Evolutionary conservation across 257 asterid genomes (phyloP).

Genomic region (Mentha longifolia): DNA sequence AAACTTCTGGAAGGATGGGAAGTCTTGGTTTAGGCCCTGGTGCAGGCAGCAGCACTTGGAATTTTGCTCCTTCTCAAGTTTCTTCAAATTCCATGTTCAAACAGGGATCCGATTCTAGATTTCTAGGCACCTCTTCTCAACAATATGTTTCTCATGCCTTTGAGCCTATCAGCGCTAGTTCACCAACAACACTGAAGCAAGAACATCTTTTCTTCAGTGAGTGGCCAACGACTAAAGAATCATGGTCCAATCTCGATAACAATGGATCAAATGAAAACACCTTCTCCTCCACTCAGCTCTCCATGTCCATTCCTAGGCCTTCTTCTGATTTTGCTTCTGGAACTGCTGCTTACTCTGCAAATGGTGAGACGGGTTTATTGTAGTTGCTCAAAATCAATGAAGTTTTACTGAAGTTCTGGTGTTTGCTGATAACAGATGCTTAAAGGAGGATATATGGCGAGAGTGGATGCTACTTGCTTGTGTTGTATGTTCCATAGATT

Average conservation of each 20-base stretch:
- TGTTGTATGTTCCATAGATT: slow-evolving; percentile 29
- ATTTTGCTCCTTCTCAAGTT: slow-evolving; percentile 65
- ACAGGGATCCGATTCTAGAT: slow-evolving; percentile 55
- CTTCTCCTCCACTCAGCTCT: slow-evolving; percentile 83
- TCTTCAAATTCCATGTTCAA: slow-evolving; percentile 56
- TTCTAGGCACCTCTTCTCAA: slow-evolving; percentile 48
- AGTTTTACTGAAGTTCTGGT: background rate
- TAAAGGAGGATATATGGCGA: slow-evolving; percentile 41
- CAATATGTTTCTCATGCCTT: slow-evolving; percentile 50
- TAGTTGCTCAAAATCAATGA: background rate
- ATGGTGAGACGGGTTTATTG: slow-evolving; percentile 52
- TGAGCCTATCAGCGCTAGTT: slow-evolving; percentile 53
- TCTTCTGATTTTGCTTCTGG: slow-evolving; percentile 63
- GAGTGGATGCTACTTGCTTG: slow-evolving; percentile 21
- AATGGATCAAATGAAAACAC: slow-evolving; percentile 58
- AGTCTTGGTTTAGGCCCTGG: slow-evolving; percentile 59
- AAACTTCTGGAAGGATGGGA: slow-evolving; percentile 57
- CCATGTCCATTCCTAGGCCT: slow-evolving; percentile 77
- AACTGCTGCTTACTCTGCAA: slow-evolving; percentile 49
- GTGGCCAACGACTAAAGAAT: slow-evolving; percentile 80
- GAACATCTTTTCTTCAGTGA: slow-evolving; percentile 82
- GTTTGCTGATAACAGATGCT: slow-evolving; percentile 46
- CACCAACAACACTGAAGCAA: slow-evolving; percentile 59
- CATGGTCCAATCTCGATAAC: slow-evolving; percentile 80
- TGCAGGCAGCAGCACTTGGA: slow-evolving; percentile 59